These are phyloP conservation scores for Coleophoma eucalyptorum DNA, from an alignment of 2,329 filamentous ascomycete genomes.

Conservation along the genomic window DNA sequence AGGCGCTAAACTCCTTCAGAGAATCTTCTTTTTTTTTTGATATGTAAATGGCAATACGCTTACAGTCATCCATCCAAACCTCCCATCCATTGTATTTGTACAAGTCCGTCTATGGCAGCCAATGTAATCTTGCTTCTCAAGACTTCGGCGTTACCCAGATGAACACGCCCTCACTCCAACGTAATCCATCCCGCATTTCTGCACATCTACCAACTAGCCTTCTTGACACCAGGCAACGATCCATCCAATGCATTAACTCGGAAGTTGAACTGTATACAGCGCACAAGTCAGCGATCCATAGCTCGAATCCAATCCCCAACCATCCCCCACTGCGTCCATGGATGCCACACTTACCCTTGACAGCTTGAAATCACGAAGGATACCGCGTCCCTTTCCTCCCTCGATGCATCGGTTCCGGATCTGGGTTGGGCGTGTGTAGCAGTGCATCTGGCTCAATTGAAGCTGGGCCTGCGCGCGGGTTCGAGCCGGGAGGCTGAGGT, in stretches of 20 bases:
- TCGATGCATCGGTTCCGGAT: slow-evolving; percentile 91
- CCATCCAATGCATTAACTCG: slow-evolving; percentile 83
- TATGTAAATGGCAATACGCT: too few relatives aligned
- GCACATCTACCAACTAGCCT: slow-evolving; percentile 81
- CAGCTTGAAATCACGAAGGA: slow-evolving; percentile 92
- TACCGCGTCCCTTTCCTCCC: slow-evolving; percentile 84
- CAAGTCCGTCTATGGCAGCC: too few relatives aligned
- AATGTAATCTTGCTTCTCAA: too few relatives aligned
- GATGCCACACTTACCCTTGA: slow-evolving; percentile 65
- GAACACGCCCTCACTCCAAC: too few relatives aligned
- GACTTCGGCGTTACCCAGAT: too few relatives aligned
- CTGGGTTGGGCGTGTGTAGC: slow-evolving; percentile 89
- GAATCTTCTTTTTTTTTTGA: too few relatives aligned
- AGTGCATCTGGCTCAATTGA: slow-evolving; percentile 91
- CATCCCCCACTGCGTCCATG: too few relatives aligned
- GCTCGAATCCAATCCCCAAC: too few relatives aligned
- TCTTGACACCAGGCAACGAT: slow-evolving; percentile 85
- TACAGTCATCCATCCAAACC: too few relatives aligned
- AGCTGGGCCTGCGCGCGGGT: slow-evolving; percentile 89
- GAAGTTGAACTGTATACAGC: slow-evolving; percentile 75
- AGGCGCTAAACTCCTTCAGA: too few relatives aligned
- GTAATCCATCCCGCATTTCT: not conserved
- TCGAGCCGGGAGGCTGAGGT: slow-evolving; percentile 78
- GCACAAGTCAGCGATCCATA: slow-evolving; percentile 13
- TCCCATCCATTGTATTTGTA: too few relatives aligned